Conservation (phyloP, 1,284 basidiomycete genomes). For the Cryptococcus deneoformans region DNA sequence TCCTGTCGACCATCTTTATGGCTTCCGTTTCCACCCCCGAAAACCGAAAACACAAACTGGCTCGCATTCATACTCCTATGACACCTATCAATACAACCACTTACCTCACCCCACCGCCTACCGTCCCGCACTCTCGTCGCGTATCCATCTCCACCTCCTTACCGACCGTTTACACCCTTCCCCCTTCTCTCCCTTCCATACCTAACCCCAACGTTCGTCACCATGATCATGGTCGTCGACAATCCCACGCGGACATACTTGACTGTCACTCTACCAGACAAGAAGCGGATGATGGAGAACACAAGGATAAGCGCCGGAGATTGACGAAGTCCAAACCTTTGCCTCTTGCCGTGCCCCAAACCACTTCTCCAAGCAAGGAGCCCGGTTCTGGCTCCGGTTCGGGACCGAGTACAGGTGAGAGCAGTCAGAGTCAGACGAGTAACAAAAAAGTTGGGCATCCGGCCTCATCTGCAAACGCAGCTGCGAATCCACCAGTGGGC, state of each 20-base stretch:
- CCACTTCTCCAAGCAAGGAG: background rate
- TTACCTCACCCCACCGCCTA: background rate
- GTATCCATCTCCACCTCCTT: background rate
- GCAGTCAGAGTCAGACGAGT: slow-evolving; percentile 2
- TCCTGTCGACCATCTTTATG: no score
- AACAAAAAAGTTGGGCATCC: slow-evolving; percentile 1
- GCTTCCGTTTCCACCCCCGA: no score
- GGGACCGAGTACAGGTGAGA: background rate
- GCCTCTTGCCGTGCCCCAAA: background rate
- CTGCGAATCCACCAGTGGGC: slow-evolving; percentile 29
- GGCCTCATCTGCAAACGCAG: background rate
- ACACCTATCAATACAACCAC: background rate
- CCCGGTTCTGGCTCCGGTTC: background rate
- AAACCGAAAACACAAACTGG: background rate
- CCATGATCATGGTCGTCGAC: background rate
- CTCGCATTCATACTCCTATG: background rate
- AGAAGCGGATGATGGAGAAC: background rate
- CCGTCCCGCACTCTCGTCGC: background rate
- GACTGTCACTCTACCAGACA: no score
- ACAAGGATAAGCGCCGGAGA: background rate
- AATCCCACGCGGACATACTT: no score
- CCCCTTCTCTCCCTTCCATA: background rate
- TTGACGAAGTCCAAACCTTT: background rate
- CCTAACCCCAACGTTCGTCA: background rate
- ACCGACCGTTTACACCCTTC: background rate